phyloP scores from a whole-genome alignment of 805 yeast species.

The Saccharomycopsis microspora region DNA sequence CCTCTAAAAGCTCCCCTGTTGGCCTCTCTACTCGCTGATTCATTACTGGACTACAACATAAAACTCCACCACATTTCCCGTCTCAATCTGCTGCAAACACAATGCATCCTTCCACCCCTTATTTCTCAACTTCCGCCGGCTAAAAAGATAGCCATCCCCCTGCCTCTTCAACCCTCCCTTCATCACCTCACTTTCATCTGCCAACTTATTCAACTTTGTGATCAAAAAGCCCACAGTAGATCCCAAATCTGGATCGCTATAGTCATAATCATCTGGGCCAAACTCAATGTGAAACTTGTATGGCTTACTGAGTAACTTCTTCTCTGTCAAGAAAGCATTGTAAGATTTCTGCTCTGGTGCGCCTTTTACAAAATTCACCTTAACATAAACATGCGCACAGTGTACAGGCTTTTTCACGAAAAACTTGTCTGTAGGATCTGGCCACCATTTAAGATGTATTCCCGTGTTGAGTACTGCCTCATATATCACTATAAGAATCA shows the following conservation, averaged over 20 bases:
- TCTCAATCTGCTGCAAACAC: slow-evolving; percentile 40
- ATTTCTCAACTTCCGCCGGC: slow-evolving; percentile 20
- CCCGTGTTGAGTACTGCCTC: slow-evolving; percentile 34
- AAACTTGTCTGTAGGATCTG: slow-evolving; percentile 43
- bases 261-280: slow-evolving; percentile 67
- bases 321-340: neutral
- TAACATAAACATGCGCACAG: slow-evolving; percentile 61
- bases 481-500: slow-evolving; percentile 21
- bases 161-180: slow-evolving; percentile 17
- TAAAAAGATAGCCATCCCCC: slow-evolving; percentile 22
- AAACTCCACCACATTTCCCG: slow-evolving; percentile 37
- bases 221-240: slow-evolving; percentile 56
- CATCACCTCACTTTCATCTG: slow-evolving; percentile 32
- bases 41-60: slow-evolving; percentile 17
- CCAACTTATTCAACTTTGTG: slow-evolving; percentile 40
- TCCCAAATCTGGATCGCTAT: slow-evolving; percentile 53
- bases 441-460: slow-evolving; percentile 32
- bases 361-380: slow-evolving; percentile 30
- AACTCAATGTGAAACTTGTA: slow-evolving; percentile 63
- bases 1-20: too few relatives aligned
- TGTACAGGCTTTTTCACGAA: slow-evolving; percentile 68
- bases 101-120: slow-evolving; percentile 27
- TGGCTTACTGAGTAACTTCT: slow-evolving; percentile 23
- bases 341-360: neutral
- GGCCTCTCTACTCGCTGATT: too few relatives aligned